A percentile compares a stretch with the other conserved stretches of the same genome.
Evolutionary conservation across 192 early-diverging fungal species (phyloP).

Genomic region (Gryganskiella cystojenkinii): DNA sequence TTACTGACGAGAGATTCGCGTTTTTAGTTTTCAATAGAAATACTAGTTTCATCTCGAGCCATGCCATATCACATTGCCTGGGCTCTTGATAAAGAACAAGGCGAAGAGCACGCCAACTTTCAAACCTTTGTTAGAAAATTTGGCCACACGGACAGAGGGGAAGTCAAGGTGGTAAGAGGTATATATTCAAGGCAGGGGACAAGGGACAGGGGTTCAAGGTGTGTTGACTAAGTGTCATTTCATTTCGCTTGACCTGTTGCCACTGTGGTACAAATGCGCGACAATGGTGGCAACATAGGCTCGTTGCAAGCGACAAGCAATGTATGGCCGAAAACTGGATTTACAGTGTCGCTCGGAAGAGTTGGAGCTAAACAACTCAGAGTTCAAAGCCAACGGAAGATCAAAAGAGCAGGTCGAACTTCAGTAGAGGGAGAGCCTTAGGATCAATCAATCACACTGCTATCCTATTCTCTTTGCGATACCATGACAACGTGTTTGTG

Average conservation of each 20-base stretch:
- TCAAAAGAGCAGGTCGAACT: conserved; percentile 17
- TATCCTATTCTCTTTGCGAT: conserved; percentile 1
- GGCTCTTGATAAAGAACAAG: conserved; percentile 8
- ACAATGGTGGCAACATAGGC: no score
- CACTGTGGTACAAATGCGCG: no score
- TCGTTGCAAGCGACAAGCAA: no score
- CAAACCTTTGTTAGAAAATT: no score
- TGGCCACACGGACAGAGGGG: no score
- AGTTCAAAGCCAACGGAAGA: conserved; percentile 19
- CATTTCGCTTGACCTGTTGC: no score
- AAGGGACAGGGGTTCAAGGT: no score
- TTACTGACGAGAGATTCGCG: conserved; percentile 6
- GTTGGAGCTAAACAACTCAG: conserved; percentile 21
- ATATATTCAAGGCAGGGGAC: no score
- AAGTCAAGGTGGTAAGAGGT: no score
- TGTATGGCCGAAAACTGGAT: conserved; percentile 20
- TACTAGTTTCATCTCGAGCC: background rate
- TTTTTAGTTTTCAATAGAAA: background rate
- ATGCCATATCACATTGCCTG: conserved; percentile 12
- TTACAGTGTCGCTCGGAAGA: conserved; percentile 20
- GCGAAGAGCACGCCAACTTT: conserved; percentile 8
- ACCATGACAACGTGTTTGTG: conserved; percentile 1
- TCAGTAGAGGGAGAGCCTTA: conserved; percentile 20
- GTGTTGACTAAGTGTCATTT: no score
- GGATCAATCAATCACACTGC: conserved; percentile 20